Base-by-base conservation (phyloP, 495 filamentous ascomycete genomes). In the Tirmania nivea region DNA sequence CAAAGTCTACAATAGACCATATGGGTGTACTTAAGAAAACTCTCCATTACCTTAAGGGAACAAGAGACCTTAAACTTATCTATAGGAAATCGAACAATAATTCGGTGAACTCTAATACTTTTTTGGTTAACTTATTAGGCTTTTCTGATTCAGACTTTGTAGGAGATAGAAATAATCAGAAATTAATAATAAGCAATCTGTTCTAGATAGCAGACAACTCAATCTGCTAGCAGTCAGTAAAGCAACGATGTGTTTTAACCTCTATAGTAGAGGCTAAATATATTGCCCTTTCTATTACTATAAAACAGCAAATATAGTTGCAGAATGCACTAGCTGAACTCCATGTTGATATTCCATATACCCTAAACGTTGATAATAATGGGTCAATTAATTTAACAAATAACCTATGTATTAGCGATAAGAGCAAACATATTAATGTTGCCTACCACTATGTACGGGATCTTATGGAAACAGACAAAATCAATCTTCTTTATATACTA, bases 241-340 rank as follows among this genome's bases (percentile, higher is more conserved):
- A 56, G 35, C 54, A 56, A 58, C 16, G 19, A 6, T 52, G 50
- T 0, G 54, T 54, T 4, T 34, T 50, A 5, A 49, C 35, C 10
- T 54, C 51, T 1, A 58, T 50, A 3, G 21, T 8, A 1, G 51
- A 57, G 19, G 37, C 48, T 0, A 50, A 56, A 10, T 59, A 54
- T 9, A 56, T 59, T 39, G 49, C 56, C 8, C 19, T 53, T 2
- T 34, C 19, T 5, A 35, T 52, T 0, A 25, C 54, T 0, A n/a
- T n/a, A 2, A 36, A 55, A 55, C 37, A 58, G 17, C 31, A 35
- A 8, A 4, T 58, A 11, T 58, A 53, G 56, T 17, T 58, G 16
- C 21, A 17, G 21, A 3, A 19, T 0, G 53, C 14, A 2, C 48
- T 50, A 1, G 3, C 2, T 0, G 49, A 58, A 56, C 34, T 58